Evolutionary conservation across 371 early-diverging fungal genomes (phyloP).

Genomic region (Saksenaea oblongispora): DNA sequence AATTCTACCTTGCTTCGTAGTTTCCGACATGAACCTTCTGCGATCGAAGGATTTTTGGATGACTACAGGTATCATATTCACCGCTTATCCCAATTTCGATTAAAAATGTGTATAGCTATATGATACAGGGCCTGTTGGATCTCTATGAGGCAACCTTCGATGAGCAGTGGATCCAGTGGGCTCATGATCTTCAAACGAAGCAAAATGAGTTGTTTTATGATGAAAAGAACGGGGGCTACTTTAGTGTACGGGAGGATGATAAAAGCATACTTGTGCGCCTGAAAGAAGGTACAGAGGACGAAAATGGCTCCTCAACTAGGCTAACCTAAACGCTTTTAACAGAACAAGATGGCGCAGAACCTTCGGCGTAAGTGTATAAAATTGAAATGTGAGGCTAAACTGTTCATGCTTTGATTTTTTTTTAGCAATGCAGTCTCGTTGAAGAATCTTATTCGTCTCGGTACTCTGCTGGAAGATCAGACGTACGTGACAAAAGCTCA

Average conservation of each 20-base stretch:
- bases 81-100: neutral
- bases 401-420: neutral
- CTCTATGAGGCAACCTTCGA: conserved; percentile 60
- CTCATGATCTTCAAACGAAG: conserved; percentile 52
- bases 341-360: conserved; percentile 74
- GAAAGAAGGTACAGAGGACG: conserved; percentile 53
- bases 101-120: conserved; percentile 20
- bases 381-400: neutral
- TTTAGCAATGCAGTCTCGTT: conserved; percentile 46
- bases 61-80: conserved; percentile 57
- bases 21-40: conserved; percentile 51
- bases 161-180: conserved; percentile 63
- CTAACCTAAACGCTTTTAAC: neutral
- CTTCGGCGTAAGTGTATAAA: conserved; percentile 45
- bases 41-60: conserved; percentile 58
- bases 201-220: conserved; percentile 66
- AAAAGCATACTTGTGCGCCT: conserved; percentile 50
- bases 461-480: conserved; percentile 26
- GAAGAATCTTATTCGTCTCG: conserved; percentile 44
- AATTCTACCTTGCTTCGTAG: conserved; percentile 43
- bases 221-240: conserved; percentile 51
- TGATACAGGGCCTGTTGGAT: conserved; percentile 56
- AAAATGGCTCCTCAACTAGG: neutral
- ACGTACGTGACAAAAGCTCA: conserved; percentile 31
- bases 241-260: conserved; percentile 44